A percentile compares a stretch with the other conserved stretches of the same genome.
These are phyloP conservation scores for Athelia psychrophila DNA, from an alignment of 1,284 basidiomycete genomes.

Conservation along the genomic window DNA sequence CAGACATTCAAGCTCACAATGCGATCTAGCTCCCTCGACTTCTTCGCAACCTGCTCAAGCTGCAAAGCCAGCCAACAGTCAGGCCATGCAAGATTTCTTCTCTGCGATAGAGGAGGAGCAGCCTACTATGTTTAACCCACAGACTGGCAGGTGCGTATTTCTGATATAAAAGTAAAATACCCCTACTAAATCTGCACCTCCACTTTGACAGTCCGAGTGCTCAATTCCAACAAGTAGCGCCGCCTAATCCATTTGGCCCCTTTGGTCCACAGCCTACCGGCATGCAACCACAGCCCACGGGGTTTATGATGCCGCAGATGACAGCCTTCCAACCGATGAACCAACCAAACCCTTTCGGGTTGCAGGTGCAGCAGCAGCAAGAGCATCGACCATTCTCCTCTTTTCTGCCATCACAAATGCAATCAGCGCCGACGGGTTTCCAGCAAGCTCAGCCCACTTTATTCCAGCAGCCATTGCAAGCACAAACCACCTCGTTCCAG, in stretches of 20 bases:
- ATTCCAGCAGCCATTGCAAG: slow-evolving; percentile 36
- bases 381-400: slow-evolving; percentile 19
- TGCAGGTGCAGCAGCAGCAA: slow-evolving; percentile 25
- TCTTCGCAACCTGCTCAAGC: slow-evolving; percentile 22
- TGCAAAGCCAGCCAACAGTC: slow-evolving; percentile 21
- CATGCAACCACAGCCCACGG: slow-evolving; percentile 57
- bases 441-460: slow-evolving; percentile 40
- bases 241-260: slow-evolving; percentile 75
- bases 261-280: slow-evolving; percentile 53
- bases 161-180: too few species aligned
- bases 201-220: slow-evolving; percentile 46
- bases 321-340: slow-evolving; percentile 38
- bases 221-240: slow-evolving; percentile 61
- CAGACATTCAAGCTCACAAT: neutral
- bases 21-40: slow-evolving; percentile 5
- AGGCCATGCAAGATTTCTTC: slow-evolving; percentile 86
- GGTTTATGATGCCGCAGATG: slow-evolving; percentile 47
- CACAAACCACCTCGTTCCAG: slow-evolving; percentile 39
- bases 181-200: too few species aligned
- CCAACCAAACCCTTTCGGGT: slow-evolving; percentile 42
- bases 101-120: slow-evolving; percentile 85
- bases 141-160: slow-evolving; percentile 47
- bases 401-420: slow-evolving; percentile 38
- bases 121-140: slow-evolving; percentile 69
- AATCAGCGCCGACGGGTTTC: slow-evolving; percentile 55